Base-by-base conservation (phyloP, 768 basidiomycete genomes). In the Ramaria rubella region DNA sequence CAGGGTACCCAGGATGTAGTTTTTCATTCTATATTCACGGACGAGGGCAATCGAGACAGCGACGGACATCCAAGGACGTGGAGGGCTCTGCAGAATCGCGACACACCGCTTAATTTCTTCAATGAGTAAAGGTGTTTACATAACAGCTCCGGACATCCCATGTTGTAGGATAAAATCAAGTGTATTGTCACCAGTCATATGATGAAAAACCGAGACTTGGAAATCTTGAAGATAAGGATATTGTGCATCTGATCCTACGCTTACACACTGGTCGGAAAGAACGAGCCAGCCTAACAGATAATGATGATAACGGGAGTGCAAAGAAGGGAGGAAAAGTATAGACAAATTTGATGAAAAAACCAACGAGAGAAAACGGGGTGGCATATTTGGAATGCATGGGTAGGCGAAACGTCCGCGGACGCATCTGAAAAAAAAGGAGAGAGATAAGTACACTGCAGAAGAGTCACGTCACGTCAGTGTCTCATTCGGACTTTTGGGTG, bases 21-120 rank as follows among this genome's bases (percentile, higher is more conserved):
- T 38, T 88, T 88, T 70, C 88, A 90, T 66, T 87, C 86, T 3
- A 66, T 90, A 42, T 82, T 80, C 68, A 87, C 80, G 11, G 76
- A 83, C 34, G 85, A 85, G 62, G 77, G 76, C 38, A 68, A 75
- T 58, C 67, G 68, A 52, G 74, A 78, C 54, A 69, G 63, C 34
- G 75, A 77, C 43, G 76, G 75, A 8, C 76, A 74, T 26, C 80
- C 83, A 1, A 77, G 73, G 12, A 75, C 74, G 50, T 89, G 80
- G 78, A 73, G 77, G 55, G 87, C 87, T 9, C 77, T 90, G 60
- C 86, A 89, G 60, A 76, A 75, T 2, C 60, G 64, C 31, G 76
- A 79, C 56, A 78, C 74, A 17, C 82, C 83, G 2, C 71, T 90
- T 54, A 79, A 82, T 59, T 85, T 85, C 70, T 87, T 87, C 75